These are phyloP conservation scores for Micromonas commoda DNA, from an alignment of 139 green algal species.

Conservation along the genomic window DNA sequence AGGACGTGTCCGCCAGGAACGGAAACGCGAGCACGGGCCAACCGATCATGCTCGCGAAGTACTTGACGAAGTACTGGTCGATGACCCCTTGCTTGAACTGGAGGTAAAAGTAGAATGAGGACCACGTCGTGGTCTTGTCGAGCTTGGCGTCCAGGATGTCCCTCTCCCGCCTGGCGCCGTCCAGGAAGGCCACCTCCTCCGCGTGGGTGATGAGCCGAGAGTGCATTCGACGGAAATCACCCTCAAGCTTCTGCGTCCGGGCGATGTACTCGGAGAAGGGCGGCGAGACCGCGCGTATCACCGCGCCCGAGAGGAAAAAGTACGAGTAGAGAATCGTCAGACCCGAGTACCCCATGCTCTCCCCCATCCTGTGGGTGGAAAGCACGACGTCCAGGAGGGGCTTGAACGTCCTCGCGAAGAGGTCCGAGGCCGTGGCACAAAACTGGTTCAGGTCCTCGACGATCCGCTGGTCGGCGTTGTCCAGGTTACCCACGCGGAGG, in stretches of 20 bases:
- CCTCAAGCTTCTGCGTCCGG: conserved; percentile 35
- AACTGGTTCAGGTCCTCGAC: conserved; percentile 95
- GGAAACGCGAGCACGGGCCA: conserved; percentile 31
- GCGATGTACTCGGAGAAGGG: conserved; percentile 40
- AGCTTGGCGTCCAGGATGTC: conserved; percentile 17
- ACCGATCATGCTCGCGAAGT: conserved; percentile 31
- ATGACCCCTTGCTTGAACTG: conserved; percentile 35
- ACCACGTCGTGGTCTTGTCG: neutral
- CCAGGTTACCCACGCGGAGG: conserved; percentile 68
- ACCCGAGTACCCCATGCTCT: conserved; percentile 71
- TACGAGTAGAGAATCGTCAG: conserved; percentile 38
- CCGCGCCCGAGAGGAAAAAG: conserved; percentile 46
- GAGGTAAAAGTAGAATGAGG: conserved; percentile 15
- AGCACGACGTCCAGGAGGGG: conserved; percentile 88
- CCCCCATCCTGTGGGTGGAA: conserved; percentile 76
- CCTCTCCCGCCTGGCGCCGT: conserved; percentile 27
- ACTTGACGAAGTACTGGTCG: conserved; percentile 31
- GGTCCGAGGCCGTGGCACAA: conserved; percentile 63
- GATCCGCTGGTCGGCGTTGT: conserved; percentile 85
- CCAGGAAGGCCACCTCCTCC: conserved; percentile 38
- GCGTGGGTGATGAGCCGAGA: conserved; percentile 31
- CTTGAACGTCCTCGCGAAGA: conserved; percentile 92
- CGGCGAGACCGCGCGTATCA: conserved; percentile 63
- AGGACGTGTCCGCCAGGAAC: conserved; percentile 11
- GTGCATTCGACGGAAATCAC: conserved; percentile 36